Conservation (phyloP, 2,329 filamentous ascomycete genomes). For the Diplodia corticola region DNA sequence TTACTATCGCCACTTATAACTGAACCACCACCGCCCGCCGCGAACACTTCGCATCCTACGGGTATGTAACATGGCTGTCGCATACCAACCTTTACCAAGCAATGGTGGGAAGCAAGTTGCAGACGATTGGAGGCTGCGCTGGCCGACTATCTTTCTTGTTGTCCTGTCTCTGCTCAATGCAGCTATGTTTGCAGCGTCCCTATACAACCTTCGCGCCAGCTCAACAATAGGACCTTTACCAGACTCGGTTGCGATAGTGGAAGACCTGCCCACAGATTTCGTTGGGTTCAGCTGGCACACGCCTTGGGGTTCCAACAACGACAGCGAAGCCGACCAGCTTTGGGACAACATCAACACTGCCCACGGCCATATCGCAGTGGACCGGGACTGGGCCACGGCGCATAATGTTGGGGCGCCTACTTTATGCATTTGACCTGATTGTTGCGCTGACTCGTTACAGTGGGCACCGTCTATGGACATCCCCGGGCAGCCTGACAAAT, state of each 20-base stretch:
- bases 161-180: background rate
- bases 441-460: background rate
- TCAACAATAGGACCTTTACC: background rate
- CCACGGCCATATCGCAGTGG: slow-evolving; percentile 5
- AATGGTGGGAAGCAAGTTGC: background rate
- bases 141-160: background rate
- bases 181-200: background rate
- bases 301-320: slow-evolving; percentile 5
- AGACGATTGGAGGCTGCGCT: background rate
- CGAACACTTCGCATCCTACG: background rate
- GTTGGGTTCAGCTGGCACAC: slow-evolving; percentile 3
- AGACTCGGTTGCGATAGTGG: background rate
- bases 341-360: slow-evolving; percentile 10
- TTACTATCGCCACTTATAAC: background rate
- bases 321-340: background rate
- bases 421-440: too few relatives aligned
- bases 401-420: background rate
- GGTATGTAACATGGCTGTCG: background rate
- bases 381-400: background rate
- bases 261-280: background rate
- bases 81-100: background rate
- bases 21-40: background rate
- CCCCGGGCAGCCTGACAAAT: background rate
- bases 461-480: background rate
- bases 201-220: background rate